Base-by-base conservation (phyloP, 306 rosid genomes). In the Dalbergia cochinchinensis region DNA sequence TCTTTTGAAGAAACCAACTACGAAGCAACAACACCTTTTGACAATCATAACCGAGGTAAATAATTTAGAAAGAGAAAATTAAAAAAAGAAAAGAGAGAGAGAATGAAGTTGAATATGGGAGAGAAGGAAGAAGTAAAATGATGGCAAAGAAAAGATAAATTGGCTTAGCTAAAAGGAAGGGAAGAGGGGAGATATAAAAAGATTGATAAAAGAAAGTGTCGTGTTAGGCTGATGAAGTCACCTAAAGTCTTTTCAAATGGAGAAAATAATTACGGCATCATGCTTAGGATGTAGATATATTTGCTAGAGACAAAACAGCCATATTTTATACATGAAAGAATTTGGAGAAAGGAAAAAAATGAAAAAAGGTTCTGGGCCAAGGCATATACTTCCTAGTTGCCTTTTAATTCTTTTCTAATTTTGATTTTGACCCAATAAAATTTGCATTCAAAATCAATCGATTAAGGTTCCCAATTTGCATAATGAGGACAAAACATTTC, bases 1-100 rank as follows among this genome's bases (percentile, higher is more conserved):
- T 83, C 89, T 80, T 85, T 12, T 48, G 80, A 90, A 90, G 91
- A 82, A 92, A 90, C 90, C 91, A 84, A 84, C 84, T 83, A 57
- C 47, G 85, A 90, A 87, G 92, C 90, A 89, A 90, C 85, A 76
- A 77, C 78, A 78, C 88, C 91, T 90, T 92, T 90, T 86, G 53
- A 85, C 76, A 87, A 92, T 86, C 91, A 92, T 92, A 6, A 70
- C 83, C 47, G 20, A 79, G 78, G 78, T 39, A 55, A 83, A 76
- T 85, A 63, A 83, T 81, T 76, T 55, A 69, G 77, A 83, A 80
- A 78, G 42, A 75, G 22, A 20, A 20, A 20, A 20, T 20, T 20
- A 1, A 20, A 20, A 20, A 20, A n/a, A 4, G 0, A 13, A 11
- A 3, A 48, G n/a, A 68, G 5, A 77, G 19, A 71, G 8, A 44